Evolutionary conservation across 2,329 filamentous ascomycete genomes (phyloP), one percentile per base, ranked within the genome.

Genomic region (Alternaria panax): DNA sequence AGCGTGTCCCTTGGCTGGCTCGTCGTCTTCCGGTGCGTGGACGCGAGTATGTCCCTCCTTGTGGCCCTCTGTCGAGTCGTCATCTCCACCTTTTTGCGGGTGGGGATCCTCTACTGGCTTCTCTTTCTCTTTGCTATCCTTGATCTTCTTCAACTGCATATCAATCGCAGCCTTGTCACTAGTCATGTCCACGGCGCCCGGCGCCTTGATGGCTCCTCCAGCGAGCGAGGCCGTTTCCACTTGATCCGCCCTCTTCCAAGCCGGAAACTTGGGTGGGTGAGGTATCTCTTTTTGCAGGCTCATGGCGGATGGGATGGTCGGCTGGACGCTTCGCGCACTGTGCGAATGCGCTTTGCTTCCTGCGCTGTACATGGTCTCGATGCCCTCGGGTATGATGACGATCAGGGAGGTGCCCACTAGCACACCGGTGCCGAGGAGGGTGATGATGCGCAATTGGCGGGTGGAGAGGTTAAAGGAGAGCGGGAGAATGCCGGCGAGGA

Each of bases 361-460:
- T 36, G 86, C 84, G 67, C 81, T 88, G 68, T 95, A 92, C 57
- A 97, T 85, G 3, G 95, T 94, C 75, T 97, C 93, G 60, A 98
- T 90, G 36, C 95, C 95, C 79, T 99, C 95, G 1, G 95, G 95
- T 71, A 99, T 97, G 74, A 99, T 98, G 30, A 99, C 93, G 65
- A 98, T 94, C 65, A 99, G 85, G 1, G 94, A 94, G 27, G 95
- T 98, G 34, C 95, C 95, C 16, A 99, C 93, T 8, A 99, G 84
- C 51, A 99, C 91, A 43, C 95, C 95, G 78, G 97, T 92, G 53
- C 95, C 95, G 75, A 98, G 87, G 57, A 93, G 93, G 22, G 94
- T 96, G 75, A 98, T 91, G 50, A 97, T 83, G 74, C 94, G 90
- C 57, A 98, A 83, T 78, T 97, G 92, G 42, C 92, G 92, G 60